Percentiles rank a stretch among this genome's conserved stretches.
Evolutionary conservation across 2,329 filamentous ascomycete genomes (phyloP).

Genomic region (Celoporthe dispersa): DNA sequence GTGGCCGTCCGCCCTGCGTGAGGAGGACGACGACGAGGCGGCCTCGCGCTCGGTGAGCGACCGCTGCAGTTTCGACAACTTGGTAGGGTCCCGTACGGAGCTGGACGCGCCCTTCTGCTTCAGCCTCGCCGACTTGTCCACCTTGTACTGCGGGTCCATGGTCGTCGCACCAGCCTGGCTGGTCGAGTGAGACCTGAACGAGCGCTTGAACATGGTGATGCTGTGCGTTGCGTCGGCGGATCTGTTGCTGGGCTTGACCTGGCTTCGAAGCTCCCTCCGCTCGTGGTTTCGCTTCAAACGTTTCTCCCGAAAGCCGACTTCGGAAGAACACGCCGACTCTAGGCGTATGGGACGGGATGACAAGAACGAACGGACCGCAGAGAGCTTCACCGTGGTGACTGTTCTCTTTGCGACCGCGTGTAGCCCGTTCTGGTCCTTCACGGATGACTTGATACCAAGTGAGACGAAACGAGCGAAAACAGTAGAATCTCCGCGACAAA

Average conservation of each 20-base stretch:
- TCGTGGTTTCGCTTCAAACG: constrained; percentile 24
- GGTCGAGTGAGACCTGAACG: constrained; percentile 76
- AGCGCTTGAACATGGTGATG: constrained; percentile 86
- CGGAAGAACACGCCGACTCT: constrained; percentile 37
- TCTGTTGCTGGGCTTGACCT: constrained; percentile 23
- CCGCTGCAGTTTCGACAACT: constrained; percentile 84
- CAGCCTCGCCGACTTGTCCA: constrained; percentile 85
- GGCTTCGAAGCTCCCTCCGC: constrained; percentile 25
- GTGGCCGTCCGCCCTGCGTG: constrained; percentile 9
- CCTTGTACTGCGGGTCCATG: constrained; percentile 57
- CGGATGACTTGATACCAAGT: constrained; percentile 39
- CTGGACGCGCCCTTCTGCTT: constrained; percentile 62
- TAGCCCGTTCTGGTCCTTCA: constrained; percentile 28
- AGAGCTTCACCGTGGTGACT: constrained; percentile 36
- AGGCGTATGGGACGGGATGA: constrained; percentile 38
- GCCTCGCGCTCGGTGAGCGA: constrained; percentile 65
- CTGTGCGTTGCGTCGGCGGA: constrained; percentile 32
- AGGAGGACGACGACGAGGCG: constrained; percentile 32
- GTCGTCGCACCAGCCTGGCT: constrained; percentile 39
- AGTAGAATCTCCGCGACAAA: constrained; percentile 36
- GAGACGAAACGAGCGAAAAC: constrained; percentile 55
- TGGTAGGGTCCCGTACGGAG: constrained; percentile 71
- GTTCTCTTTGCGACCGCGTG: constrained; percentile 20
- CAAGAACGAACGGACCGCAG: constrained; percentile 41
- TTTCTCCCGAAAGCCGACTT: constrained; percentile 25